These are phyloP conservation scores for Penicillium parvum DNA, from an alignment of 495 filamentous ascomycete genomes.

Conservation along the genomic window DNA sequence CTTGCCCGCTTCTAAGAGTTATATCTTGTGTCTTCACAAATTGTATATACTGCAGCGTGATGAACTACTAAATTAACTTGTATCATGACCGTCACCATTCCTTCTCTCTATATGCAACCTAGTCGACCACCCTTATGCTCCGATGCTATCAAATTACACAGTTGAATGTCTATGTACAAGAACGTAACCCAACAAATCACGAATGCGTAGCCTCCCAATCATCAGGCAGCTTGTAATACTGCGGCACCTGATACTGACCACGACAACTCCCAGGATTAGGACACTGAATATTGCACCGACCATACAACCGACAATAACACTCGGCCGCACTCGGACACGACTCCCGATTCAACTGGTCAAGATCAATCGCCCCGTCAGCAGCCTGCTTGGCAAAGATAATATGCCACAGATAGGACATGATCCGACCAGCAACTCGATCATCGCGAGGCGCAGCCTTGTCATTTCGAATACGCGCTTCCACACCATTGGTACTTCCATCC, in stretches of 20 bases:
- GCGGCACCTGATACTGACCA: slow-evolving; percentile 36
- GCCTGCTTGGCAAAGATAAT: slow-evolving; percentile 34
- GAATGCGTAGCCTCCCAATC: slow-evolving; percentile 30
- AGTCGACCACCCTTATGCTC: too few species aligned
- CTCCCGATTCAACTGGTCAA: slow-evolving; percentile 37
- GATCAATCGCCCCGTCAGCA: slow-evolving; percentile 29
- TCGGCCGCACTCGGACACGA: slow-evolving; percentile 38
- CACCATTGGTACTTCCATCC: slow-evolving; percentile 20
- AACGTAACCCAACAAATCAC: slow-evolving; percentile 3
- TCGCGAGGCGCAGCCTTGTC: slow-evolving; percentile 29
- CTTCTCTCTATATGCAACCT: too few species aligned
- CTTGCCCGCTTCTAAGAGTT: slow-evolving; percentile 51
- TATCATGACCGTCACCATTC: too few species aligned
- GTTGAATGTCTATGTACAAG: slow-evolving; percentile 4
- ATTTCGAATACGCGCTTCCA: slow-evolving; percentile 1
- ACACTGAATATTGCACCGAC: slow-evolving; percentile 33
- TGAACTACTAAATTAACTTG: slow-evolving; percentile 5
- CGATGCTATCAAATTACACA: slow-evolving; percentile 5
- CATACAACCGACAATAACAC: slow-evolving; percentile 45
- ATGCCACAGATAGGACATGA: slow-evolving; percentile 43
- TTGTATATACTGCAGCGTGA: slow-evolving; percentile 22
- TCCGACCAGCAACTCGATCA: slow-evolving; percentile 36
- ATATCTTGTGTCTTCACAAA: background rate
- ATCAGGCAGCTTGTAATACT: slow-evolving; percentile 33
- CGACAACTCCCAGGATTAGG: slow-evolving; percentile 25